These are phyloP conservation scores for Biscogniauxia sp. DNA, from an alignment of 2,329 filamentous ascomycete genomes.

Conservation along the genomic window DNA sequence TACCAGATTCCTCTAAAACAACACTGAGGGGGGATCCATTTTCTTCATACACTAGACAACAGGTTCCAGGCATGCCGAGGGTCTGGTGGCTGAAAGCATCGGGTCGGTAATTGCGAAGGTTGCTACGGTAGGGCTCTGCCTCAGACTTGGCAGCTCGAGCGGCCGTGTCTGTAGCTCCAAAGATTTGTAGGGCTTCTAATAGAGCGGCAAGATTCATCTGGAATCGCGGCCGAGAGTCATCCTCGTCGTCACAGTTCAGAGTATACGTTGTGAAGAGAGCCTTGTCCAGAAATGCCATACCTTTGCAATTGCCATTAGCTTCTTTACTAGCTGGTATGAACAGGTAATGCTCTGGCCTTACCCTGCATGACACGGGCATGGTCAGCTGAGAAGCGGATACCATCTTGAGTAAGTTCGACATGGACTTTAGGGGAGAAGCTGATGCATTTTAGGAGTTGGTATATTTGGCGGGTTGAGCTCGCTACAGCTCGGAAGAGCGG, in stretches of 20 bases:
- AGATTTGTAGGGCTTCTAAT: slow-evolving; percentile 92
- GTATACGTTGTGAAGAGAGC: slow-evolving; percentile 83
- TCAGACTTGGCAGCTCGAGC: slow-evolving; percentile 57
- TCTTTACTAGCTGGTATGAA: not conserved
- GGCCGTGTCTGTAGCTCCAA: slow-evolving; percentile 74
- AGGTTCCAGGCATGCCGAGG: slow-evolving; percentile 81
- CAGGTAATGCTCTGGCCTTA: slow-evolving; percentile 36
- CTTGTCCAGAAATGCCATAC: slow-evolving; percentile 82
- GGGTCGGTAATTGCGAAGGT: slow-evolving; percentile 58
- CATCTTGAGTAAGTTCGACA: slow-evolving; percentile 77
- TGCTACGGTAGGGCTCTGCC: slow-evolving; percentile 59
- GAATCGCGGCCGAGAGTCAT: slow-evolving; percentile 64
- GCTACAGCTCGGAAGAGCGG: slow-evolving; percentile 73
- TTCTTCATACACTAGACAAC: slow-evolving; percentile 74
- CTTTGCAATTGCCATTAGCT: slow-evolving; percentile 35
- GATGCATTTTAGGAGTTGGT: slow-evolving; percentile 59
- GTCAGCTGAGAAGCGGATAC: slow-evolving; percentile 83
- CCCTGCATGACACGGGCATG: slow-evolving; percentile 91
- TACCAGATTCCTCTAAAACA: slow-evolving; percentile 78
- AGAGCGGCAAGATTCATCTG: slow-evolving; percentile 84
- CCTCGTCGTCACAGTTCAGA: slow-evolving; percentile 54
- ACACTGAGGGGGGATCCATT: slow-evolving; percentile 79
- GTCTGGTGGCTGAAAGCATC: slow-evolving; percentile 82
- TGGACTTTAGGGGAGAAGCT: slow-evolving; percentile 57
- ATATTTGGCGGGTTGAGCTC: slow-evolving; percentile 73